Conservation (phyloP, 352 stramenopile species). For the Phytophthora cactorum region DNA sequence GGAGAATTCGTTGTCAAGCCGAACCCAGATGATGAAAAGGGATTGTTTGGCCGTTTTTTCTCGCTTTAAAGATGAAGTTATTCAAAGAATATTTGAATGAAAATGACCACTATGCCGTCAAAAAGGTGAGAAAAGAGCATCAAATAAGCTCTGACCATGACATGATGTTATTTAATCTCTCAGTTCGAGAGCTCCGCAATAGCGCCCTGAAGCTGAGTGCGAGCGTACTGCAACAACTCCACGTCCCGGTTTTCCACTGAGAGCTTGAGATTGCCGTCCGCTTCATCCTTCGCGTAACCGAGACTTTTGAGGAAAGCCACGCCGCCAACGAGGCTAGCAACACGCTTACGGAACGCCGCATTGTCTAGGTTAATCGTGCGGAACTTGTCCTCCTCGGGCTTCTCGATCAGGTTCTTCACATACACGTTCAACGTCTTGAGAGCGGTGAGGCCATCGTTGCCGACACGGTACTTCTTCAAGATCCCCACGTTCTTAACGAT, state of each 20-base stretch:
- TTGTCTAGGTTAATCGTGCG: slow-evolving; percentile 92
- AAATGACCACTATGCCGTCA: slow-evolving; percentile 5
- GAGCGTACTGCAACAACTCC: slow-evolving; percentile 68
- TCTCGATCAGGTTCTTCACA: slow-evolving; percentile 88
- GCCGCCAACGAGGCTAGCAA: slow-evolving; percentile 84
- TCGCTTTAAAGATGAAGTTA: slow-evolving; percentile 53
- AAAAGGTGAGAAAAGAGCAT: slow-evolving; percentile 9
- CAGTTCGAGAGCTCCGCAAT: slow-evolving; percentile 70
- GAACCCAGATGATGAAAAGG: slow-evolving; percentile 32
- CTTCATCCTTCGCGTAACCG: slow-evolving; percentile 90
- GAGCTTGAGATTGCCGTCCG: slow-evolving; percentile 69
- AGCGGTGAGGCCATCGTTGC: slow-evolving; percentile 76
- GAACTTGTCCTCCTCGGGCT: slow-evolving; percentile 91
- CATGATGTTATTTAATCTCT: slow-evolving; percentile 33
- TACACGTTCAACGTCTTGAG: slow-evolving; percentile 90
- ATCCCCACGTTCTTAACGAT: slow-evolving; percentile 78
- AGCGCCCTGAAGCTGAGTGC: slow-evolving; percentile 57
- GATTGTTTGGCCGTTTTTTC: slow-evolving; percentile 79
- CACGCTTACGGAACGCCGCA: slow-evolving; percentile 89
- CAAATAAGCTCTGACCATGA: slow-evolving; percentile 18
- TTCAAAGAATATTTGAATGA: slow-evolving; percentile 27
- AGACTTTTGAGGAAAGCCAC: slow-evolving; percentile 85
- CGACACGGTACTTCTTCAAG: slow-evolving; percentile 88
- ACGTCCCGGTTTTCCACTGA: slow-evolving; percentile 65
- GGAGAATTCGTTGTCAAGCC: slow-evolving; percentile 22